Evolutionary conservation across 345 rosid species (phyloP).

Genomic region (Draba incana): DNA sequence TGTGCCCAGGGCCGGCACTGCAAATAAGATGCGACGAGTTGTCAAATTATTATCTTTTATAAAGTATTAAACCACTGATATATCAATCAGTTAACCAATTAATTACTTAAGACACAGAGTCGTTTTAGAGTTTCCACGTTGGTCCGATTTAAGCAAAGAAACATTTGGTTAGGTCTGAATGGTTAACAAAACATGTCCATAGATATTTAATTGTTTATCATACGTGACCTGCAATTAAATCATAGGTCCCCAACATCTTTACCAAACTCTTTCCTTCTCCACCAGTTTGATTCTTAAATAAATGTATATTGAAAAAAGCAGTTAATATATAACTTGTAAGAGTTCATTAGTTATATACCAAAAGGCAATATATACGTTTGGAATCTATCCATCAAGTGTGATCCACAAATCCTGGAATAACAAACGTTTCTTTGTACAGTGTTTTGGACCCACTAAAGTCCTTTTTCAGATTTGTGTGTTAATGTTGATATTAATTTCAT

Average conservation of each 20-base stretch:
- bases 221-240: conserved; percentile 39
- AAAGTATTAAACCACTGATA: conserved; percentile 14
- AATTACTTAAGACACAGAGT: conserved; percentile 22
- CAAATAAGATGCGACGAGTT: conserved; percentile 31
- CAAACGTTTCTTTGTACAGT: conserved; percentile 14
- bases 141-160: conserved; percentile 36
- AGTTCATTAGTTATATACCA: conserved; percentile 19
- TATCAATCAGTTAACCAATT: conserved; percentile 21
- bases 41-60: conserved; percentile 7
- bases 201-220: conserved; percentile 16
- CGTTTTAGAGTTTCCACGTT: conserved; percentile 34
- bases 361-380: conserved; percentile 9
- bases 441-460: background rate
- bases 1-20: no score
- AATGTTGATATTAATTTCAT: background rate
- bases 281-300: conserved; percentile 1
- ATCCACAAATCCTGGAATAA: conserved; percentile 20
- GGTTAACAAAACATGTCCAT: conserved; percentile 35
- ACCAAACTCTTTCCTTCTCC: conserved; percentile 35
- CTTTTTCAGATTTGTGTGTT: background rate
- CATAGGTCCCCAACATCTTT: conserved; percentile 40
- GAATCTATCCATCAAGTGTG: conserved; percentile 18
- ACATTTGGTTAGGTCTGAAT: conserved; percentile 42
- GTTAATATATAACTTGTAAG: conserved; percentile 12
- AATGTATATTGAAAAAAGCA: background rate